Evolutionary conservation across 768 basidiomycete species (phyloP).

Genomic region (Kwoniella sp.): DNA sequence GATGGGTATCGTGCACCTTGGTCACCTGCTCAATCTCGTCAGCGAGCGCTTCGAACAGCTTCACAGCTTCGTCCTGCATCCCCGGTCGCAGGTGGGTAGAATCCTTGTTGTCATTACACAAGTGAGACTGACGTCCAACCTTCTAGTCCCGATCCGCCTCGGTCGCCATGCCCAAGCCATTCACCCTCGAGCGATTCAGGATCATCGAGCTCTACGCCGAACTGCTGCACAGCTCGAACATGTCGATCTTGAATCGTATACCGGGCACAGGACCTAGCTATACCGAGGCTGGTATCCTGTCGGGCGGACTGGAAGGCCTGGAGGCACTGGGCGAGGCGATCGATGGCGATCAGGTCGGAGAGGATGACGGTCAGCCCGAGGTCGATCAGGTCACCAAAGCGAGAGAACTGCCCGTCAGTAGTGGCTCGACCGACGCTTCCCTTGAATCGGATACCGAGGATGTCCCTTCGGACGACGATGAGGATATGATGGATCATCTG

Average conservation of each 20-base stretch:
- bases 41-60: constrained; percentile 65
- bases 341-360: constrained; percentile 61
- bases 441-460: constrained; percentile 40
- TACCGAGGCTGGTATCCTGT: constrained; percentile 74
- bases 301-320: constrained; percentile 77
- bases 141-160: constrained; percentile 31
- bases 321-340: constrained; percentile 85
- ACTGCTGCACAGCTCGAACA: constrained; percentile 94
- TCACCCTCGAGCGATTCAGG: constrained; percentile 91
- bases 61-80: constrained; percentile 64
- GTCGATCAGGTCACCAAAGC: constrained; percentile 64
- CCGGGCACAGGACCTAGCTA: constrained; percentile 66
- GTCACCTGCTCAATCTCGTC: constrained; percentile 70
- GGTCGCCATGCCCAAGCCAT: constrained; percentile 63
- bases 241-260: constrained; percentile 86
- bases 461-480: constrained; percentile 25
- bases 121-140: not conserved
- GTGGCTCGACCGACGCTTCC: constrained; percentile 47
- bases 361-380: constrained; percentile 67
- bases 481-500: constrained; percentile 29
- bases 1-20: constrained; percentile 71
- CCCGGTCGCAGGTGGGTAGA: constrained; percentile 68
- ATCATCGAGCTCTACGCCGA: constrained; percentile 97
- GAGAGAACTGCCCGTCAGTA: constrained; percentile 49
- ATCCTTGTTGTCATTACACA: not conserved